Evolutionary conservation across 345 rosid genomes (phyloP).

Genomic region (Dipteronia dyeriana): DNA sequence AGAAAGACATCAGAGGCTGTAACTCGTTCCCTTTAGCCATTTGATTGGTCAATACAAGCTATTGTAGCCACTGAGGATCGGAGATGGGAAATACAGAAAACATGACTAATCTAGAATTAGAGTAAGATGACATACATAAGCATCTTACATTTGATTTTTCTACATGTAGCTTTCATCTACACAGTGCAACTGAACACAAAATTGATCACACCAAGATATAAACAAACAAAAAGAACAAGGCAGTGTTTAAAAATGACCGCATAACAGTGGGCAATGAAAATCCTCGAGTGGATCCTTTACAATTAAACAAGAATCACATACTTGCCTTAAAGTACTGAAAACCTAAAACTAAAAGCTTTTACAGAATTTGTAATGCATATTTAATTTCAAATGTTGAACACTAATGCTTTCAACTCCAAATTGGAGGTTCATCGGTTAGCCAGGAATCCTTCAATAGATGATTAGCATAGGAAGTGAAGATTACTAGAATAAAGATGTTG

Average conservation of each 20-base stretch:
- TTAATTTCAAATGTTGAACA: background rate
- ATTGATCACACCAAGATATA: conserved; percentile 10
- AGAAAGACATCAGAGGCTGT: background rate
- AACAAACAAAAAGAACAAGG: background rate
- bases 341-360: background rate
- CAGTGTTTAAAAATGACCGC: background rate
- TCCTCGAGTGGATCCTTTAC: background rate
- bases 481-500: background rate
- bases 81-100: background rate
- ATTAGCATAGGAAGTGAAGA: background rate
- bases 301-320: background rate
- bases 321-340: background rate
- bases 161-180: background rate
- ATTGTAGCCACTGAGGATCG: background rate
- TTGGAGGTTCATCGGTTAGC: background rate
- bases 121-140: conserved; percentile 1
- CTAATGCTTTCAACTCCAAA: background rate
- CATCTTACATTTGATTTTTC: background rate
- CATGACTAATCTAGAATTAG: background rate
- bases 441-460: background rate
- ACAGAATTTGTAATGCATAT: background rate
- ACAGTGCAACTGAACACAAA: background rate
- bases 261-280: background rate
- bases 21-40: background rate
- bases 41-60: background rate